These are phyloP conservation scores for Oryza meridionalis DNA, from an alignment of 176 grass and related monocot genomes.

Conservation along the genomic window DNA sequence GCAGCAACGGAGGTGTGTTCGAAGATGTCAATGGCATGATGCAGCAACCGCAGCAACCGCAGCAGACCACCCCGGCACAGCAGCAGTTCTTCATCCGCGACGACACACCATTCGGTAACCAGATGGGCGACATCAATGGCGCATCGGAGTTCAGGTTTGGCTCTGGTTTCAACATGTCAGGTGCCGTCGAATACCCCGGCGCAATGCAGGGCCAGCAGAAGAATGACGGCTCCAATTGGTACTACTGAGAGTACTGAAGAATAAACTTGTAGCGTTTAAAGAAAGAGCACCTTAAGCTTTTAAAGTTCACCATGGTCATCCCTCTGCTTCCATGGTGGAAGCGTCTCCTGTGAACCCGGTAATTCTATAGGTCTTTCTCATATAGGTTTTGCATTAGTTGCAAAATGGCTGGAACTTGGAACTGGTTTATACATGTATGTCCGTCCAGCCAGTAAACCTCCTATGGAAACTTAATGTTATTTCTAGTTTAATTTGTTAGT, in stretches of 20 bases:
- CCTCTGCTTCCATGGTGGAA: conserved; percentile 36
- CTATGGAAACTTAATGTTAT: conserved; percentile 59
- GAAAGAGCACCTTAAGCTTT: conserved; percentile 46
- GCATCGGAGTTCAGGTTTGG: conserved; percentile 55
- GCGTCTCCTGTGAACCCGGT: conserved; percentile 39
- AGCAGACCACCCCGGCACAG: conserved; percentile 23
- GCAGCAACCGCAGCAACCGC: conserved; percentile 52
- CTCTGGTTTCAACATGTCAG: conserved; percentile 56
- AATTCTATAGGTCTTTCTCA: conserved; percentile 63
- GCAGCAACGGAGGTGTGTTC: conserved; percentile 36
- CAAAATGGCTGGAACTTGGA: conserved; percentile 59
- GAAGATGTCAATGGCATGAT: conserved; percentile 67
- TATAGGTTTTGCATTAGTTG: conserved; percentile 73
- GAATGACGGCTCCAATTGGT: conserved; percentile 65
- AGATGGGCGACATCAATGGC: conserved; percentile 45
- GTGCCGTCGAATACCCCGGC: conserved; percentile 43
- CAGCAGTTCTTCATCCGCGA: conserved; percentile 68
- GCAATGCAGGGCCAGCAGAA: conserved; percentile 41
- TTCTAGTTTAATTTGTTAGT: conserved; percentile 50
- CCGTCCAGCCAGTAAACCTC: conserved; percentile 58
- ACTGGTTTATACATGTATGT: conserved; percentile 65
- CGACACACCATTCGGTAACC: conserved; percentile 43
- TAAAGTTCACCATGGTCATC: conserved; percentile 37
- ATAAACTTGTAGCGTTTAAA: conserved; percentile 50
- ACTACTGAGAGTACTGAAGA: conserved; percentile 57